Evolutionary conservation across 2,329 filamentous ascomycete species (phyloP).

Genomic region (Clonostachys byssicola): DNA sequence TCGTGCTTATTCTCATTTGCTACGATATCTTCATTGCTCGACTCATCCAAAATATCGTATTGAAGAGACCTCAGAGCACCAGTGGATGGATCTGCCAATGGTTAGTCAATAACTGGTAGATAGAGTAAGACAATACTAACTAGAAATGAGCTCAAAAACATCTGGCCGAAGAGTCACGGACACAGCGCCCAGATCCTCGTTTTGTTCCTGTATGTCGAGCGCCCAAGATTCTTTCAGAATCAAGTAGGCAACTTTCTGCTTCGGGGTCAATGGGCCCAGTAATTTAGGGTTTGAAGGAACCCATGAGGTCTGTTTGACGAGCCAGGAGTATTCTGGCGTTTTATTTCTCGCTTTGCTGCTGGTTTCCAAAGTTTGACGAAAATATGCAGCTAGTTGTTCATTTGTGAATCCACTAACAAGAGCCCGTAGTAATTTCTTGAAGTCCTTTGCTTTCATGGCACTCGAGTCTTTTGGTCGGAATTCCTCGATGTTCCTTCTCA

Average conservation of each 20-base stretch:
- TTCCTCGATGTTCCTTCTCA: slow-evolving; percentile 40
- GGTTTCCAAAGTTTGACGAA: slow-evolving; percentile 9
- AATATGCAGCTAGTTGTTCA: slow-evolving; percentile 39
- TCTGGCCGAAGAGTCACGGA: slow-evolving; percentile 29
- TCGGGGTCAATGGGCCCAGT: slow-evolving; percentile 13
- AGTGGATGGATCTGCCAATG: background rate
- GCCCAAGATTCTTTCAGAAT: slow-evolving; percentile 47
- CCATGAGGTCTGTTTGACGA: background rate
- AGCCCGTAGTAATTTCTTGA: slow-evolving; percentile 28
- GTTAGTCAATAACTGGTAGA: background rate
- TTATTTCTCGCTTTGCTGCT: slow-evolving; percentile 1
- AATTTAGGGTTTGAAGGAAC: background rate
- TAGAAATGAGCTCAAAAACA: slow-evolving; percentile 35
- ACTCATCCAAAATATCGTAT: slow-evolving; percentile 20
- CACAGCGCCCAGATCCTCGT: slow-evolving; percentile 33
- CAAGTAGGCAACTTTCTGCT: slow-evolving; percentile 31
- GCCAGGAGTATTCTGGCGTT: background rate
- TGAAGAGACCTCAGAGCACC: slow-evolving; percentile 17
- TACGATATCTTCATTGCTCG: slow-evolving; percentile 21
- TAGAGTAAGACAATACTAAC: slow-evolving; percentile 23
- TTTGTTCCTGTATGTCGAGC: slow-evolving; percentile 39
- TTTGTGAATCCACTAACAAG: slow-evolving; percentile 41
- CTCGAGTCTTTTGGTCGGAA: slow-evolving; percentile 35
- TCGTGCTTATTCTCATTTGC: slow-evolving; percentile 9
- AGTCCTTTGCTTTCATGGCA: slow-evolving; percentile 31